Percentiles rank a stretch among this genome's conserved stretches.
Evolutionary conservation across 352 stramenopile genomes (phyloP).

Genomic region (Phytophthora meadii): DNA sequence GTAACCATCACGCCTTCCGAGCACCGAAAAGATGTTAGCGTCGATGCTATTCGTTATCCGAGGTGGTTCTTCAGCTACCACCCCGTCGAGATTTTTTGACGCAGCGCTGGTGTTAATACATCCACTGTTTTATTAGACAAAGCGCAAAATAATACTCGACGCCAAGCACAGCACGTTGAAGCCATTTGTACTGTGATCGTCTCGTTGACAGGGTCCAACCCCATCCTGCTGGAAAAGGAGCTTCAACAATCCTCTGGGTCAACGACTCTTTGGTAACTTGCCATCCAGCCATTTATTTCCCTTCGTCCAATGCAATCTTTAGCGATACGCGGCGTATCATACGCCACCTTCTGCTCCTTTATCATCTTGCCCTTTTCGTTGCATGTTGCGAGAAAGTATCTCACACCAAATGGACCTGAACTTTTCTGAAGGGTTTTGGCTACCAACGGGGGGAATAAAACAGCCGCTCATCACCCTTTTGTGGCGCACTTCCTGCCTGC

Average conservation of each 20-base stretch:
- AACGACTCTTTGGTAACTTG: neutral
- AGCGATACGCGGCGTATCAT: too few species aligned
- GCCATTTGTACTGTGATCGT: conserved; percentile 23
- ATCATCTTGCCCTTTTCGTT: neutral
- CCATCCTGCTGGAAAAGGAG: neutral
- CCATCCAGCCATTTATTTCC: too few species aligned
- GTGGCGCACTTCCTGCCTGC: conserved; percentile 16
- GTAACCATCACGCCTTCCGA: too few species aligned
- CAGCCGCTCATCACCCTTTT: conserved; percentile 9
- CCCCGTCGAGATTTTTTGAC: neutral
- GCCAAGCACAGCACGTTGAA: neutral
- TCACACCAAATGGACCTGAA: conserved; percentile 11
- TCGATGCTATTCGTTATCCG: neutral
- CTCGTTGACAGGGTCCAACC: conserved; percentile 8
- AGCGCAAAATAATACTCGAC: too few species aligned
- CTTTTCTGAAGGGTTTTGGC: conserved; percentile 21
- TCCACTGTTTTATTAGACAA: too few species aligned
- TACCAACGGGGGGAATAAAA: conserved; percentile 4
- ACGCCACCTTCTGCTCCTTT: neutral
- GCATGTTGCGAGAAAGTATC: conserved; percentile 5
- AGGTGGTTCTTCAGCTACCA: neutral
- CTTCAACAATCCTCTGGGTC: conserved; percentile 3
- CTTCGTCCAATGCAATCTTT: too few species aligned
- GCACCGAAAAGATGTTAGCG: too few species aligned
- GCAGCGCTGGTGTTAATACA: neutral